These are phyloP conservation scores for Colletotrichum sublineola DNA, from an alignment of 2,329 filamentous ascomycete species.

Conservation along the genomic window DNA sequence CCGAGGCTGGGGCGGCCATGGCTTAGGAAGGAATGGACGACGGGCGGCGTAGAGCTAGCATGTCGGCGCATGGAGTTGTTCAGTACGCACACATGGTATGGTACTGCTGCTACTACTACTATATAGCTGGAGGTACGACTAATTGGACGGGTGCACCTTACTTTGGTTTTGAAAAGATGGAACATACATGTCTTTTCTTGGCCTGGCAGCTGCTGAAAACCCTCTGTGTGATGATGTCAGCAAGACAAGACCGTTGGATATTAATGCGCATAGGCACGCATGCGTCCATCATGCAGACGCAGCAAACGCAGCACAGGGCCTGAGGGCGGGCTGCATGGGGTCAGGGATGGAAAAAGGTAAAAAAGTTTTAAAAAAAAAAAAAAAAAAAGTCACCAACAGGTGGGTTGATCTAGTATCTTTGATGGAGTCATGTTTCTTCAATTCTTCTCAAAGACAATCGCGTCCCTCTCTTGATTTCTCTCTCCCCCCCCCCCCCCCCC, in stretches of 20 bases:
- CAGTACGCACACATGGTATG: background rate
- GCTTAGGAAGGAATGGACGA: background rate
- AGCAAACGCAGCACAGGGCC: background rate
- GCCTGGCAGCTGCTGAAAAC: background rate
- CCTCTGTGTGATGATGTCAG: background rate
- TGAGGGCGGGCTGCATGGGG: background rate
- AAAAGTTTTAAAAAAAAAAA: no score
- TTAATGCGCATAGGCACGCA: background rate
- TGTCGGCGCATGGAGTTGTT: conserved; percentile 31
- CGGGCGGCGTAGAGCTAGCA: conserved; percentile 26
- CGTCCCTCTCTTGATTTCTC: background rate
- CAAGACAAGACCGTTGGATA: background rate
- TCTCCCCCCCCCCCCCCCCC: no score
- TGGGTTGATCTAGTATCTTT: background rate
- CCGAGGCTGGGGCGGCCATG: background rate
- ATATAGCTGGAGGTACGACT: background rate
- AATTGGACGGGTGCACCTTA: background rate
- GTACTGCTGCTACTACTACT: background rate
- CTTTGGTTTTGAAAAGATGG: background rate
- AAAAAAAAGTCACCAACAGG: no score
- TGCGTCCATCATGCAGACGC: background rate
- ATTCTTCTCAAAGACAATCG: background rate
- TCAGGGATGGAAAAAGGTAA: no score
- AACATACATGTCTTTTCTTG: background rate
- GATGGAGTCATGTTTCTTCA: background rate